Conservation (phyloP, 2,329 filamentous ascomycete species). For the Aureobasidium uvarum region DNA sequence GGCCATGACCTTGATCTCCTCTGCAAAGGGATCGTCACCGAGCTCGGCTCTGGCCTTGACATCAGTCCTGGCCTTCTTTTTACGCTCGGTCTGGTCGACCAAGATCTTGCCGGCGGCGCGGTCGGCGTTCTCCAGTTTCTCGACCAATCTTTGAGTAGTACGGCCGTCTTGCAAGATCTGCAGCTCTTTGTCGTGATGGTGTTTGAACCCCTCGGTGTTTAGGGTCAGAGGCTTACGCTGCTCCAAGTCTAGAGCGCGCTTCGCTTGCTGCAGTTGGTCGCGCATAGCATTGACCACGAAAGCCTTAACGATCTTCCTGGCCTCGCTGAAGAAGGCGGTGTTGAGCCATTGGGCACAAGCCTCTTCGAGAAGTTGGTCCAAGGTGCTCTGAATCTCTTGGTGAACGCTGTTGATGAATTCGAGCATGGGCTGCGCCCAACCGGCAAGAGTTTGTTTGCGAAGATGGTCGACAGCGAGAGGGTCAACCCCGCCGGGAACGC, state of each 20-base stretch:
- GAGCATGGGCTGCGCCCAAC: conserved; percentile 37
- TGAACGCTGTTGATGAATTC: conserved; percentile 36
- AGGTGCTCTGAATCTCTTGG: conserved; percentile 31
- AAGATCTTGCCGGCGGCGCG: conserved; percentile 29
- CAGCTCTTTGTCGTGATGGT: conserved; percentile 30
- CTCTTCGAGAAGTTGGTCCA: conserved; percentile 29
- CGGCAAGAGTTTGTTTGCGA: conserved; percentile 33
- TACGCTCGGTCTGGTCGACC: conserved; percentile 32
- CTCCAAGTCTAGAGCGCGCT: conserved; percentile 37
- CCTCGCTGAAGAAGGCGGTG: conserved; percentile 36
- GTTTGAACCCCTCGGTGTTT: conserved; percentile 32
- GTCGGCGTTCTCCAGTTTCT: conserved; percentile 35
- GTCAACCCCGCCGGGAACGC: conserved; percentile 40
- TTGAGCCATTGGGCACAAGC: conserved; percentile 36
- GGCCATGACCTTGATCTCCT: conserved; percentile 62
- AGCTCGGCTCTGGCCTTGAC: conserved; percentile 43
- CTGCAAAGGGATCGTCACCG: conserved; percentile 57
- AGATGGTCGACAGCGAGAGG: conserved; percentile 38
- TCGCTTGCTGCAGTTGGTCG: conserved; percentile 34
- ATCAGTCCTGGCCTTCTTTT: conserved; percentile 37
- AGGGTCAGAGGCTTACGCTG: conserved; percentile 40
- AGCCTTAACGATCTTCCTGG: conserved; percentile 32
- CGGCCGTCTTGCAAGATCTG: conserved; percentile 35
- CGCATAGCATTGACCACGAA: conserved; percentile 36
- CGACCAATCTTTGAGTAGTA: conserved; percentile 32